phyloP scores from a whole-genome alignment of 2,329 filamentous ascomycete genomes.

The Endocalyx cinctus region DNA sequence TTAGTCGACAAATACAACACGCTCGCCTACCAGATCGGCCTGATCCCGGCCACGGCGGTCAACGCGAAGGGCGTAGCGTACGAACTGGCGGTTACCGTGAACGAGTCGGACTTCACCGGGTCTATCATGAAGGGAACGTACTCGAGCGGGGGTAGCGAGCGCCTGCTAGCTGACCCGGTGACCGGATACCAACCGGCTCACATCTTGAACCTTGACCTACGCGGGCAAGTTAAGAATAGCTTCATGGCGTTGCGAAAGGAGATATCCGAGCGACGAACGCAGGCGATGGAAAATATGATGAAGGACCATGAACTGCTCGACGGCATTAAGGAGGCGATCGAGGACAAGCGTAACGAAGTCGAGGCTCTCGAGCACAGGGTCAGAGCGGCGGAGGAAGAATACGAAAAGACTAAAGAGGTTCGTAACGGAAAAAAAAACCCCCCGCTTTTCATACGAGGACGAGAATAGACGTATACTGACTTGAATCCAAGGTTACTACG shows the following conservation, averaged over 20 bases:
- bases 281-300: slow-evolving; percentile 84
- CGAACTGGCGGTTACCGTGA: slow-evolving; percentile 79
- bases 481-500: slow-evolving; percentile 53
- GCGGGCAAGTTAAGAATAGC: slow-evolving; percentile 73
- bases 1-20: slow-evolving; percentile 91
- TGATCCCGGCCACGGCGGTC: slow-evolving; percentile 78
- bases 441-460: too few species aligned
- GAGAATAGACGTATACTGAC: too few species aligned
- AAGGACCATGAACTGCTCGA: slow-evolving; percentile 92
- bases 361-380: slow-evolving; percentile 87
- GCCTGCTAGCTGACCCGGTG: slow-evolving; percentile 73
- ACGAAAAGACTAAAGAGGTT: slow-evolving; percentile 85
- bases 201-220: slow-evolving; percentile 82
- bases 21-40: slow-evolving; percentile 84
- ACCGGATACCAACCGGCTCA: slow-evolving; percentile 89
- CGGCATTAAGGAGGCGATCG: slow-evolving; percentile 92
- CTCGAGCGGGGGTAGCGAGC: slow-evolving; percentile 55
- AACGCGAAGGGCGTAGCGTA: slow-evolving; percentile 84
- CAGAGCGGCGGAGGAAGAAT: slow-evolving; percentile 84
- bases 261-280: slow-evolving; percentile 81
- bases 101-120: slow-evolving; percentile 72
- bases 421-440: too few species aligned
- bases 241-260: slow-evolving; percentile 80
- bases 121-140: slow-evolving; percentile 48
- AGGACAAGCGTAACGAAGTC: slow-evolving; percentile 90